Conservation (phyloP, 768 basidiomycete genomes). For the Mycena amicta region DNA sequence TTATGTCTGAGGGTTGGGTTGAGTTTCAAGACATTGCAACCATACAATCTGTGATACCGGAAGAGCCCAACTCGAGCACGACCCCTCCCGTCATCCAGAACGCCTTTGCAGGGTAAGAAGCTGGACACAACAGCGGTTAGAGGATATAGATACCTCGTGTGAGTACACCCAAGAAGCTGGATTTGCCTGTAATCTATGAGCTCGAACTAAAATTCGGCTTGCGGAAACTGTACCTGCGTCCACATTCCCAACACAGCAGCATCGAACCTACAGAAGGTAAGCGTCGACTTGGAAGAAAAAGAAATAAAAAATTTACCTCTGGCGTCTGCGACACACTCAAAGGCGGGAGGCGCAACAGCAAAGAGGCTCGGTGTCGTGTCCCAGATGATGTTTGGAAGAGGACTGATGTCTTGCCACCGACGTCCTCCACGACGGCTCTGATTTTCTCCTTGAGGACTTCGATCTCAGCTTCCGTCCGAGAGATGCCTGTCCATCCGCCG, state of each 20-base stretch:
- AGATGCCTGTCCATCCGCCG: constrained; percentile 57
- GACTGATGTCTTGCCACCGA: constrained; percentile 75
- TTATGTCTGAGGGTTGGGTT: constrained; percentile 67
- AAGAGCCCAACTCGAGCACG: constrained; percentile 87
- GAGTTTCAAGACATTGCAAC: background rate
- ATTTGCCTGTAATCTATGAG: constrained; percentile 69
- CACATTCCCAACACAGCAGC: constrained; percentile 95
- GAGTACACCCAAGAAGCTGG: constrained; percentile 90
- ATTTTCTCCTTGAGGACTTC: constrained; percentile 47
- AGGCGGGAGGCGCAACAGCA: constrained; percentile 76
- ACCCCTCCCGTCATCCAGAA: constrained; percentile 80
- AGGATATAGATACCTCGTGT: constrained; percentile 69
- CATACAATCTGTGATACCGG: constrained; percentile 34
- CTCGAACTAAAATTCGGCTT: background rate
- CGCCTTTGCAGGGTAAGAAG: constrained; percentile 43
- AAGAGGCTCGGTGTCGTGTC: constrained; percentile 53
- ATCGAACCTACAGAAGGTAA: constrained; percentile 38
- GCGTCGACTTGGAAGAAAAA: background rate
- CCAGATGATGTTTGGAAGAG: constrained; percentile 49
- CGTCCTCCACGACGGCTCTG: constrained; percentile 62
- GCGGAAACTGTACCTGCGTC: constrained; percentile 35
- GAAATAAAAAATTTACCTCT: constrained; percentile 57
- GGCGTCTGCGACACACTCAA: constrained; percentile 76
- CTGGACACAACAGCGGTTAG: constrained; percentile 10
- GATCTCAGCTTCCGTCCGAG: constrained; percentile 55